Evolutionary conservation across 257 asterid genomes (phyloP).

Genomic region (Anisodus tanguticus): DNA sequence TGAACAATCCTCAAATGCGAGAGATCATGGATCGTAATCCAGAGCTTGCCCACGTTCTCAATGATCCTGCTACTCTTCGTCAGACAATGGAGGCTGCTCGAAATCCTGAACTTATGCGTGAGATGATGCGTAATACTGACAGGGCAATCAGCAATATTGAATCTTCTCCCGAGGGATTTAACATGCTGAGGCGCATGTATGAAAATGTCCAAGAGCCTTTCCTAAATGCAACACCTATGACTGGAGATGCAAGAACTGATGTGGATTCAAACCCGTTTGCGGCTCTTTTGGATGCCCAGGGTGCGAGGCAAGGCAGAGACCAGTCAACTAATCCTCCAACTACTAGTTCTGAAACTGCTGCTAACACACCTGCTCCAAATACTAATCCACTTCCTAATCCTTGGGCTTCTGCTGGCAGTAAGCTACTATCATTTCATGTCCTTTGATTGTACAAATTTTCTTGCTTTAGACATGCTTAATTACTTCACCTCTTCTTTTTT

Average conservation of each 20-base stretch:
- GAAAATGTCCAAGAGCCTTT: conserved; percentile 69
- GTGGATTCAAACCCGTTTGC: conserved; percentile 58
- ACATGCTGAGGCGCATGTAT: conserved; percentile 71
- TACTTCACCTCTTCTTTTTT: not conserved
- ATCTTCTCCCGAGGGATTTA: conserved; percentile 69
- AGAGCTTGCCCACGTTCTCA: conserved; percentile 59
- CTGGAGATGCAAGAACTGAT: conserved; percentile 50
- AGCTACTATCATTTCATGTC: conserved; percentile 27
- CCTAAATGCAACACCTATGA: conserved; percentile 59
- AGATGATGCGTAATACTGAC: conserved; percentile 71
- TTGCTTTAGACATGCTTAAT: not conserved
- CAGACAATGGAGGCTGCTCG: conserved; percentile 72
- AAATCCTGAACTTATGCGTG: conserved; percentile 72
- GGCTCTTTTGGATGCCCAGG: conserved; percentile 55
- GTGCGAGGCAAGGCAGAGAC: conserved; percentile 40
- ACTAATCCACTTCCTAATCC: conserved; percentile 70
- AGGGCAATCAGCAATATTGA: conserved; percentile 70
- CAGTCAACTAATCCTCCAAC: conserved; percentile 42
- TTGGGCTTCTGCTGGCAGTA: conserved; percentile 58
- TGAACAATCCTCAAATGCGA: conserved; percentile 71
- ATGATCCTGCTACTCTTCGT: conserved; percentile 64
- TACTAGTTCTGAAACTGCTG: conserved; percentile 39
- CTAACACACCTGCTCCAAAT: conserved; percentile 60
- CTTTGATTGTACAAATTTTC: not conserved
- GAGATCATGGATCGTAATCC: conserved; percentile 66